Base-by-base conservation (phyloP, 192 early-diverging fungal species). In the Mortierella antarctica region DNA sequence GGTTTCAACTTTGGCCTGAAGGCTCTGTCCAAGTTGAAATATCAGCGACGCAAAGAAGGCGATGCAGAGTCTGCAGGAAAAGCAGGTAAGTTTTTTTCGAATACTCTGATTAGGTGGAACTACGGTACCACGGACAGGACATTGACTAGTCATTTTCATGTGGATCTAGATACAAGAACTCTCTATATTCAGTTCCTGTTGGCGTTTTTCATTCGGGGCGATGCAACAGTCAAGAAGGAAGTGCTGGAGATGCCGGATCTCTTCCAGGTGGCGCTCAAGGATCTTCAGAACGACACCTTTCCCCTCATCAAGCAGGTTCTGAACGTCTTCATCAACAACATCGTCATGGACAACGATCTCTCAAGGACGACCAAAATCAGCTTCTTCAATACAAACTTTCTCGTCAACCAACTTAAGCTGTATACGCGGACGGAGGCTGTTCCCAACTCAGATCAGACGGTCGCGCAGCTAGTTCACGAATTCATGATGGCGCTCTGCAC, bases 401-500 rank as follows among this genome's bases (percentile, higher is more conserved):
- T 96, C 12, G 89, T 93, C 47, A 79, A 90, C 58, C 77, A 93
- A 18, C 68, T 88, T 11, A 84, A 85, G 56, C 69, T 95, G 11
- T 94, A 93, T 68, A 54, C 58, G 48, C 72, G 90, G 3, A 71
- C 65, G 20, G 88, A 91, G 15, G 12, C 71, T 11, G 88, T 84
- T 15, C 66, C 75, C 2, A 82, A 87, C 23, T 59, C 82, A 7
- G 44, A 86, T 12, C 65, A 84, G 50, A 79, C 85, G 12, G 80
- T 90, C 11, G 89, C 94, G 0, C 84, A 90, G 55, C 1, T 92
- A 18, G 85, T 88, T 0, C 92, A 95, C 62, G 71, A 85, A 45
- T 96, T 95, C 83, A 84, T 96, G 55, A 73, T 92, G 46, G 85
- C 93, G 23, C 82, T 94, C 5, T 94, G 93, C 62, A 91, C 88